Base-by-base conservation (phyloP, 768 basidiomycete species). In the Boletus coccyginus region DNA sequence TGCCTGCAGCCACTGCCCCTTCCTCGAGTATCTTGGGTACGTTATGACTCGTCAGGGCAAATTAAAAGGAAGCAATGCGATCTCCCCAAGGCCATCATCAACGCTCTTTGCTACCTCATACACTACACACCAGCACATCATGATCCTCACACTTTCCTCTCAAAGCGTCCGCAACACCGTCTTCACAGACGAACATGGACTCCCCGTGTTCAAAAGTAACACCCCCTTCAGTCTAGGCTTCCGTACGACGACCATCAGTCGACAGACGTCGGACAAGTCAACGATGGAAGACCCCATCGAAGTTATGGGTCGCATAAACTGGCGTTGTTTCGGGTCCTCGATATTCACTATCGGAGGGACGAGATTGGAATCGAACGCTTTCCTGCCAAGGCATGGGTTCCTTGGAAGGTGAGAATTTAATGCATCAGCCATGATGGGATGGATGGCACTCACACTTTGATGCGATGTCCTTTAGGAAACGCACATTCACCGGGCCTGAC, bases 401-500 rank as follows among this genome's bases (percentile, higher is more conserved):
- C 38, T 41, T 46, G 58, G 62, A 54, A 59, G 35, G 65, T 64
- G 40, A 57, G 53, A 13, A 13, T 17, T 10, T 21, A n/a, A 7
- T 14, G 13, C 31, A 14, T 33, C 27, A 7, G 31, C 9, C 27
- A 27, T 5, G 3, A 21, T 46, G 24, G 8, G 7, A 44, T 27
- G 14, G 39, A 52, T 19, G 48, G 5, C 2, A 19, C 49, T 53
- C 14, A 63, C 46, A 2, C 19, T 19, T 27, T 31, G 19, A 24
- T 14, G 7, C 24, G 9, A 2, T 16, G 31, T 16, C 16, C 11
- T 41, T 36, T 35, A 69, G 65, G 35, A 66, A 61, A 24, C 61
- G 65, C 29, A 63, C 67, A 1, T 75, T 76, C 53, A 66, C 49
- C 5, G 75, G 68, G 0, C 68, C 59, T 1, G 74, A 75, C 41